Evolutionary conservation across 225 moss, liverwort and hornwort genomes (phyloP).

Genomic region (Rhytidiadelphus loreus): DNA sequence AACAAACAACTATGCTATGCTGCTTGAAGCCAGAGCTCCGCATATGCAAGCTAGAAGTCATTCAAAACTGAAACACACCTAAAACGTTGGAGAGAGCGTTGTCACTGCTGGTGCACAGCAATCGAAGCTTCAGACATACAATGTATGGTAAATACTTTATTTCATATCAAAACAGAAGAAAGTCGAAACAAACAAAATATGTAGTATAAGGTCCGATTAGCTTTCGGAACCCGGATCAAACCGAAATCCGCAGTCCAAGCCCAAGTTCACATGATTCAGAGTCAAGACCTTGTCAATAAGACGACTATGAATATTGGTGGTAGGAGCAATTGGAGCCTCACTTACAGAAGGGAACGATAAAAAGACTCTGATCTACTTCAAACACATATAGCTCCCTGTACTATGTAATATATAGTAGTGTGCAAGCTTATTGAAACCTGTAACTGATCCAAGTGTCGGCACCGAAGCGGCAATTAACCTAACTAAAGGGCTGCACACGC

Average conservation of each 20-base stretch:
- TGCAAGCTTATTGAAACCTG: not conserved
- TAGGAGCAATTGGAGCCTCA: not conserved
- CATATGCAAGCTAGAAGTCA: not conserved
- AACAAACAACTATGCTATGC: not conserved
- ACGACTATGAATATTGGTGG: not conserved
- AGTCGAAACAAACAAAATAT: not conserved
- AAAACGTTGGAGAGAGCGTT: not conserved
- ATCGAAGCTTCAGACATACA: not conserved
- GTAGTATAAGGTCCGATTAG: not conserved
- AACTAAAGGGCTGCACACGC: not conserved
- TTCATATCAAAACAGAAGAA: not conserved
- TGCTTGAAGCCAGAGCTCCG: not conserved
- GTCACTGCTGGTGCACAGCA: not conserved
- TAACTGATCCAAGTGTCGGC: not conserved
- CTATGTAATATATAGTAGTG: not conserved
- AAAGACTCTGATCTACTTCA: not conserved
- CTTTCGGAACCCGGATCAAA: not conserved
- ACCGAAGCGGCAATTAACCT: not conserved
- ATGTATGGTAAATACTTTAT: not conserved
- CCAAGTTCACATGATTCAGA: not conserved
- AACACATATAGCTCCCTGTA: not conserved
- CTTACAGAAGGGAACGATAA: not conserved
- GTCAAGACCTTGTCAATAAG: not conserved
- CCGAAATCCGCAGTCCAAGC: not conserved
- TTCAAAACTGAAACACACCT: not conserved